Evolutionary conservation across 768 basidiomycete species (phyloP).

Genomic region (Mycena haematopus): DNA sequence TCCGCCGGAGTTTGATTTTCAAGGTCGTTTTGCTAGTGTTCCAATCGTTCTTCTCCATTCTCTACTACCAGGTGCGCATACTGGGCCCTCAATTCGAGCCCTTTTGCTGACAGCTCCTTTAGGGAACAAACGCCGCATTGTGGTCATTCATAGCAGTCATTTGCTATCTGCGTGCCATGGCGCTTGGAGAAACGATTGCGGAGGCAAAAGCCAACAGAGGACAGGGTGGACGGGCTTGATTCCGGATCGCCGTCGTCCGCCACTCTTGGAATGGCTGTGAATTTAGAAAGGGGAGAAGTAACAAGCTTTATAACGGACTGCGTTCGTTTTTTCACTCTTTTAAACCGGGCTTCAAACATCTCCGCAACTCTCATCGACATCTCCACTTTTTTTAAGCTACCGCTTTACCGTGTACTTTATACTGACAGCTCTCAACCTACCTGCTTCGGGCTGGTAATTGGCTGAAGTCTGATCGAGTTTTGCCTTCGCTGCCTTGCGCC

Average conservation of each 20-base stretch:
- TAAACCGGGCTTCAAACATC: conserved; percentile 14
- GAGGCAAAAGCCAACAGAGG: conserved; percentile 70
- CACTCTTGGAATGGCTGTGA: conserved; percentile 18
- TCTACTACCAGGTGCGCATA: conserved; percentile 79
- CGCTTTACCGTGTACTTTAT: conserved; percentile 24
- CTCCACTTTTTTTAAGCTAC: conserved; percentile 12
- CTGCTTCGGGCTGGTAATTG: background rate
- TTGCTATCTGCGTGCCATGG: conserved; percentile 71
- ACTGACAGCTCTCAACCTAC: conserved; percentile 7
- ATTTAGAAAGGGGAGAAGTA: conserved; percentile 26
- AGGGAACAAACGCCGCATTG: conserved; percentile 86
- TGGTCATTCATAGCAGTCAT: conserved; percentile 77
- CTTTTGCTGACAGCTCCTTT: conserved; percentile 8
- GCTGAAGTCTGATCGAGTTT: conserved; percentile 11
- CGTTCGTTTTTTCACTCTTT: conserved; percentile 35
- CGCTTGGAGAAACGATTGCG: conserved; percentile 72
- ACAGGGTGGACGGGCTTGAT: conserved; percentile 62
- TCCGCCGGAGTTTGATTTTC: conserved; percentile 71
- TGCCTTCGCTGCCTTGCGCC: background rate
- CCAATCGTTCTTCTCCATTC: conserved; percentile 64
- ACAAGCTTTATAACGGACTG: conserved; percentile 34
- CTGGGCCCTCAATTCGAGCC: background rate
- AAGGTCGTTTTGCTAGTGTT: conserved; percentile 68
- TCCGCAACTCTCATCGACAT: conserved; percentile 5
- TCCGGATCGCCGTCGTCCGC: conserved; percentile 23